phyloP scores from a whole-genome alignment of 1,284 basidiomycete genomes.

The Ustilago shanxiensis region DNA sequence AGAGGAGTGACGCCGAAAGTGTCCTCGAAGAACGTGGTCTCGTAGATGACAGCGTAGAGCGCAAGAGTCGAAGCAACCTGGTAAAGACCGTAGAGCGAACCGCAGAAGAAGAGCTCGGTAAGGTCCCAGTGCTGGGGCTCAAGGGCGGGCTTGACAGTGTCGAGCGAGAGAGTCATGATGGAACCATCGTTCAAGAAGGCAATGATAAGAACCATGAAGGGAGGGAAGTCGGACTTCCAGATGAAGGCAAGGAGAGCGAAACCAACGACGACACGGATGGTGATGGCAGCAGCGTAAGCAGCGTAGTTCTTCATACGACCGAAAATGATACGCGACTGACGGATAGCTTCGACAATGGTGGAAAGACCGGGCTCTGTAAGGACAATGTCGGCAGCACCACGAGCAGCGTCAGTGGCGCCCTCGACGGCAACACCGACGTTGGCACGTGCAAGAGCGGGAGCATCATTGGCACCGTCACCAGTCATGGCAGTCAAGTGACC shows the following conservation, averaged over 20 bases:
- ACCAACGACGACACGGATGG: conserved; percentile 97
- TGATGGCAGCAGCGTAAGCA: conserved; percentile 86
- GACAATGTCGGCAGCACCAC: conserved; percentile 95
- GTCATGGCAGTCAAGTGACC: conserved; percentile 74
- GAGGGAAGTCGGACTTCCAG: conserved; percentile 98
- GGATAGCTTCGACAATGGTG: conserved; percentile 95
- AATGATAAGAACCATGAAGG: conserved; percentile 99
- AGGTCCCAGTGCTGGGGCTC: conserved; percentile 92
- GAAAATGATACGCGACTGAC: conserved; percentile 95
- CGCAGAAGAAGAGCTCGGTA: conserved; percentile 94
- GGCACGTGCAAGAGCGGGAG: conserved; percentile 82
- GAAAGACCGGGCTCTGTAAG: conserved; percentile 94
- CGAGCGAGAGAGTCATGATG: conserved; percentile 96
- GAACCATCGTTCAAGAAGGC: conserved; percentile 97
- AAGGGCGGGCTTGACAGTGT: conserved; percentile 92
- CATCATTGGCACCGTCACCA: conserved; percentile 97
- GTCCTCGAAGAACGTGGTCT: conserved; percentile 89
- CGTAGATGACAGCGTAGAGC: conserved; percentile 80
- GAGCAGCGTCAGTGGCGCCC: conserved; percentile 91
- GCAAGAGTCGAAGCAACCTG: conserved; percentile 86
- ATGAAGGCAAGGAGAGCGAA: conserved; percentile 95
- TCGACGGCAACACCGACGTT: conserved; percentile 98
- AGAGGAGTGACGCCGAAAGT: conserved; percentile 80
- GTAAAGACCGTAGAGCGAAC: conserved; percentile 93
- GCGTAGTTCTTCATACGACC: conserved; percentile 97